Conservation (phyloP, 2,329 filamentous ascomycete species). For the Aspergillus carbonarius region DNA sequence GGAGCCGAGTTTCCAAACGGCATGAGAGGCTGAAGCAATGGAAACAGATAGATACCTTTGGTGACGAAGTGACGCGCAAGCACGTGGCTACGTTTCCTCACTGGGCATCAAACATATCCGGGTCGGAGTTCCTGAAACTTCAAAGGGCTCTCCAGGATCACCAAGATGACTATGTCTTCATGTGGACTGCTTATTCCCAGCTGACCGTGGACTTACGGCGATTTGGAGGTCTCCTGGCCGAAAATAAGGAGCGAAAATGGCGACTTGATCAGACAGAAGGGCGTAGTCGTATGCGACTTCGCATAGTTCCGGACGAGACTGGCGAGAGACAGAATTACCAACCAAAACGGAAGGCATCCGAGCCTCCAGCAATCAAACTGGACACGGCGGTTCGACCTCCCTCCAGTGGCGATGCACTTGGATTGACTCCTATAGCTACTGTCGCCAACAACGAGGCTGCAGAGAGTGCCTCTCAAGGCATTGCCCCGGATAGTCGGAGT, state of each 20-base stretch:
- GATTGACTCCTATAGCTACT: conserved; percentile 36
- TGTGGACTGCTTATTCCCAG: conserved; percentile 71
- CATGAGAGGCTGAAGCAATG: conserved; percentile 80
- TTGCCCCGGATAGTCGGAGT: conserved; percentile 37
- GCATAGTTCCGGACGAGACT: conserved; percentile 75
- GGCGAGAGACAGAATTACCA: conserved; percentile 72
- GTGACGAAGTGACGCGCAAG: conserved; percentile 71
- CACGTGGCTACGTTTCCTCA: conserved; percentile 84
- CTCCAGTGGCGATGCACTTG: conserved; percentile 44
- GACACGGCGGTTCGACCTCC: conserved; percentile 45
- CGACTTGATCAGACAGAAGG: conserved; percentile 94
- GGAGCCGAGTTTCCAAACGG: conserved; percentile 68
- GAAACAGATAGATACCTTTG: conserved; percentile 66
- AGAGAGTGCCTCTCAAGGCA: conserved; percentile 32
- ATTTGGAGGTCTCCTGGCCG: conserved; percentile 77
- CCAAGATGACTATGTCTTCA: conserved; percentile 80
- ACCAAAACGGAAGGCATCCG: conserved; percentile 73
- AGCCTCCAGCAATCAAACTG: conserved; percentile 47
- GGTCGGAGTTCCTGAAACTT: conserved; percentile 86
- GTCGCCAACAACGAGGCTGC: conserved; percentile 31
- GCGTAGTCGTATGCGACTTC: conserved; percentile 87
- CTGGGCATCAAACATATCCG: conserved; percentile 95
- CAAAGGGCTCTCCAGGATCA: conserved; percentile 88
- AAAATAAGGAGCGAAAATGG: conserved; percentile 69
- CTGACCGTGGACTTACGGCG: conserved; percentile 76